A percentile compares a stretch with the other conserved stretches of the same genome.
Evolutionary conservation across 2,329 filamentous ascomycete genomes (phyloP).

Genomic region (Calonectria ilicicola): DNA sequence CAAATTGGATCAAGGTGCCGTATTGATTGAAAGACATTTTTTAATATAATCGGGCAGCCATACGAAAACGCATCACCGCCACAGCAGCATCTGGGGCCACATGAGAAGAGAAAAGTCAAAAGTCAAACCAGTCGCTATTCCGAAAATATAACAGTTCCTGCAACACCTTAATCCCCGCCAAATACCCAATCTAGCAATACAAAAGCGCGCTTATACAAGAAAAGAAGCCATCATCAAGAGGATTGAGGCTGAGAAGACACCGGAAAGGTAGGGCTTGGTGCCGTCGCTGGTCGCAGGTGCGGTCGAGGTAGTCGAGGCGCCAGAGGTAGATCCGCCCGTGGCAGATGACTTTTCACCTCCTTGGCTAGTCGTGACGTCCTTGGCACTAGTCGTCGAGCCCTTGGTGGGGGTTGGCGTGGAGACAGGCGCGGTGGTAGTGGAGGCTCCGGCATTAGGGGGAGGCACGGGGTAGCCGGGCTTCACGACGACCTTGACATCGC

Average conservation of each 20-base stretch:
- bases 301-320: not conserved
- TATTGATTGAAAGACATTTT: not conserved
- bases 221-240: not conserved
- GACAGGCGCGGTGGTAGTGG: not conserved
- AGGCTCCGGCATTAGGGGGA: not conserved
- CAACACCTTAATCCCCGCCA: not conserved
- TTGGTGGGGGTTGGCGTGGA: not conserved
- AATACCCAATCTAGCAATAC: not conserved
- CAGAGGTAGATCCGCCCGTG: not conserved
- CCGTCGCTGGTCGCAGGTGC: not conserved
- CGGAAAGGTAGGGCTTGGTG: not conserved
- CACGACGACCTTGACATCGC: not conserved
- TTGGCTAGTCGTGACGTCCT: not conserved
- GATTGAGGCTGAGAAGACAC: not conserved
- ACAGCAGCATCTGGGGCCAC: not conserved
- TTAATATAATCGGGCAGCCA: not conserved
- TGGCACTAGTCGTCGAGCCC: not conserved
- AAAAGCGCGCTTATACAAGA: not conserved
- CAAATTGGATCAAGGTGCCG: not conserved
- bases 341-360: not conserved
- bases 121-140: not conserved
- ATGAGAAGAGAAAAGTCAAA: not conserved
- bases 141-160: not conserved
- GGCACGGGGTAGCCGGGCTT: conserved; percentile 1
- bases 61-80: not conserved